Conservation (phyloP, 2,329 filamentous ascomycete species). For the Clonostachys solani region DNA sequence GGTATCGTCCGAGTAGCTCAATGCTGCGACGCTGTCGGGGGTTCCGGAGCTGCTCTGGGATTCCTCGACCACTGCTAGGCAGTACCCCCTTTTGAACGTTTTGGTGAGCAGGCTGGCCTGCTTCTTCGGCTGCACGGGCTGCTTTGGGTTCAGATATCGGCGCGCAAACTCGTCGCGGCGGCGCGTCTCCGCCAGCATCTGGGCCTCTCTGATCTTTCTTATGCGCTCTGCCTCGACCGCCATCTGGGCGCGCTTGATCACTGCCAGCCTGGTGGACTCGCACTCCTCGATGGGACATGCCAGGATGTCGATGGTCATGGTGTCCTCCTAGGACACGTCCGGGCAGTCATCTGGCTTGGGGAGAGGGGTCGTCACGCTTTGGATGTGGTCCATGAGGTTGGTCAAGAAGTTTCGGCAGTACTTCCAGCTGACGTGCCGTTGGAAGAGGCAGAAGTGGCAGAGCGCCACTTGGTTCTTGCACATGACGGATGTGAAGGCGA, state of each 20-base stretch:
- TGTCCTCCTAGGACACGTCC: neutral
- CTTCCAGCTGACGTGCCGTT: neutral
- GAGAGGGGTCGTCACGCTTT: neutral
- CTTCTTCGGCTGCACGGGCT: too few relatives aligned
- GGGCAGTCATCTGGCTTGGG: neutral
- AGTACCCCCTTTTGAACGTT: too few relatives aligned
- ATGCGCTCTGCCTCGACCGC: neutral
- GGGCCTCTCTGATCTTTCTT: neutral
- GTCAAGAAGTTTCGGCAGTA: neutral
- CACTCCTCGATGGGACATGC: neutral
- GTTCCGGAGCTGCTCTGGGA: too few relatives aligned
- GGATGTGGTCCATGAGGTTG: neutral
- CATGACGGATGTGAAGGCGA: neutral
- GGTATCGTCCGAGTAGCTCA: too few relatives aligned
- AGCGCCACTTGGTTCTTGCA: neutral
- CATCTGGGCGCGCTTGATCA: neutral
- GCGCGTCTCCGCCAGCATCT: neutral
- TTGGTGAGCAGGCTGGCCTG: too few relatives aligned
- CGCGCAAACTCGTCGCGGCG: too few relatives aligned
- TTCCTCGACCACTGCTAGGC: too few relatives aligned
- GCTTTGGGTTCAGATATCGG: too few relatives aligned
- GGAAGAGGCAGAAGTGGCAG: constrained; percentile 1
- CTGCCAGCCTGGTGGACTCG: neutral
- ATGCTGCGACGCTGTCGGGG: too few relatives aligned
- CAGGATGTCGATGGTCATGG: neutral